Base-by-base conservation (phyloP, 202 grass and related monocot species). In the Cymbopogon flexuosus region DNA sequence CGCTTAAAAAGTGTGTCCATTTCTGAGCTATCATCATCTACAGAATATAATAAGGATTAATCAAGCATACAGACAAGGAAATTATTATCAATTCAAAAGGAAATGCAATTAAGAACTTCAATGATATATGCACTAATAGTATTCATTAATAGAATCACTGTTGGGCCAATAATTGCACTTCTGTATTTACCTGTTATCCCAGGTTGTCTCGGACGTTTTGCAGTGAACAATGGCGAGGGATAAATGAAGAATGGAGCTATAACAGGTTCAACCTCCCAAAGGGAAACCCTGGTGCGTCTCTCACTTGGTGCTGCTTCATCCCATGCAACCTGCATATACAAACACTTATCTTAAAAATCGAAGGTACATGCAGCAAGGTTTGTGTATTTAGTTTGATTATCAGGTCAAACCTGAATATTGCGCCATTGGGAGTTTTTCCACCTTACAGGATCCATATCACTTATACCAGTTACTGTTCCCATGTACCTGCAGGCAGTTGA, bases 181-280 rank as follows among this genome's bases (percentile, higher is more conserved):
- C 52, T 52, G 16, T 71, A n/a, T 6, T 61, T 91, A 91, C 89
- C 89, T 91, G 68, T 36, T 69, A 91, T 79, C 78, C 89, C 89
- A 85, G 85, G 89, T 88, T 85, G 83, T 77, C 88, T 93, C 5
- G 84, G 77, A 54, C 83, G 88, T 84, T 96, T 96, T 80, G 70
- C 40, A 52, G 85, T 89, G 84, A 96, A 96, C 84, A 96, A 85
- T 78, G 93, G 88, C 5, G 93, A 87, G 52, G 93, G 93, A 41
- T 89, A 96, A 65, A 96, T 96, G 70, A 96, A 93, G 79, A 96
- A 96, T 52, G 93, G 93, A 77, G 93, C 81, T 2, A 89, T 87
- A 61, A 96, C 79, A 67, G 93, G 90, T 36, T 96, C 93, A 54
- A 96, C 85, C 23, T 96, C 88, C 93, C 93, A 96, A 27, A 96